These are phyloP conservation scores for Claviceps purpurea DNA, from an alignment of 2,329 filamentous ascomycete genomes.

Conservation along the genomic window DNA sequence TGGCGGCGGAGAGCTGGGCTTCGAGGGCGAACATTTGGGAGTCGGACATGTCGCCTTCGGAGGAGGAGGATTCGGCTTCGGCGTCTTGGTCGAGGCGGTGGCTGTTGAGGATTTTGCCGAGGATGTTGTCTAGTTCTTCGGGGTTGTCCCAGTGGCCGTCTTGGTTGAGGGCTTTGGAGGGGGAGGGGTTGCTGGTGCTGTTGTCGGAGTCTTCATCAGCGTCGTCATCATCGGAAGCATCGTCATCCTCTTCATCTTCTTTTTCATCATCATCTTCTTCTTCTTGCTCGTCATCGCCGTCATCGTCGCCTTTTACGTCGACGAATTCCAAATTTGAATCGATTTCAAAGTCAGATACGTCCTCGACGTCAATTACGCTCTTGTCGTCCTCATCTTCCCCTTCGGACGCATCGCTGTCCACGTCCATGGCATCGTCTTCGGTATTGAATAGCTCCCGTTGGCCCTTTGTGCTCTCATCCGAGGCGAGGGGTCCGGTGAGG, in stretches of 20 bases:
- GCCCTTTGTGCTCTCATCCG: slow-evolving; percentile 69
- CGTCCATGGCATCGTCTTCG: slow-evolving; percentile 45
- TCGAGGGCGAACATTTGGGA: slow-evolving; percentile 91
- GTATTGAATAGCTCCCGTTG: slow-evolving; percentile 75
- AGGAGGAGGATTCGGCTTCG: slow-evolving; percentile 41
- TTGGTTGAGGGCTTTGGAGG: slow-evolving; percentile 16
- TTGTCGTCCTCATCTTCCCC: slow-evolving; percentile 24
- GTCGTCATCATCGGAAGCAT: slow-evolving; percentile 17
- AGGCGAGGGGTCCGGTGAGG: slow-evolving; percentile 54
- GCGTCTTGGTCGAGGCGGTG: slow-evolving; percentile 48
- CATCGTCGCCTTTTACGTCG: slow-evolving; percentile 30
- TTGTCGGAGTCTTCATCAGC: slow-evolving; percentile 17
- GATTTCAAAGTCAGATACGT: slow-evolving; percentile 8
- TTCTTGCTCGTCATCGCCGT: slow-evolving; percentile 13
- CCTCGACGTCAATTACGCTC: slow-evolving; percentile 6
- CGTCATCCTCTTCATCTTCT: slow-evolving; percentile 4
- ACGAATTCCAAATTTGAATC: slow-evolving; percentile 38
- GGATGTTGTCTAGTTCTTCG: slow-evolving; percentile 53
- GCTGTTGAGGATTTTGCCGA: slow-evolving; percentile 66
- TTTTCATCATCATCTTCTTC: slow-evolving; percentile 17
- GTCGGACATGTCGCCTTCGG: slow-evolving; percentile 80
- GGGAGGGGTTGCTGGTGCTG: slow-evolving; percentile 21
- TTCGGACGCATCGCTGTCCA: slow-evolving; percentile 29
- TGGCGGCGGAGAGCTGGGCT: slow-evolving; percentile 69
- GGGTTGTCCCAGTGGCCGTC: slow-evolving; percentile 28